Evolutionary conservation across 192 early-diverging fungal species (phyloP), one percentile per base, ranked within the genome.

Genomic region (Coemansia sp.): DNA sequence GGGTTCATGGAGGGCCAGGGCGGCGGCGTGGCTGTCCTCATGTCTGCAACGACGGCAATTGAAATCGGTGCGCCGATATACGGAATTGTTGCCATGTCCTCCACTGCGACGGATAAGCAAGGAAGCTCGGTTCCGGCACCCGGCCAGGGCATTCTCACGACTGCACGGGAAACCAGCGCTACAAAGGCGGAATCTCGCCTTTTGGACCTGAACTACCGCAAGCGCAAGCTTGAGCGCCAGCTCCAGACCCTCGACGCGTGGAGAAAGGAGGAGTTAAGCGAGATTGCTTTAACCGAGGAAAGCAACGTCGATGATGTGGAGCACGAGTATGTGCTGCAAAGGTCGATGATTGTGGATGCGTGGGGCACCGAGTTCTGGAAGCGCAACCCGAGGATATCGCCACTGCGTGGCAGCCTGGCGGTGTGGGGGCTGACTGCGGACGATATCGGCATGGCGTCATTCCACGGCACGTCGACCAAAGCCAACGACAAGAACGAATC

Each of bases 401-500:
- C 94, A 46, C 67, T 97, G 31, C 92, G 94, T 49, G 95, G 91
- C 64, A 91, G 88, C 24, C 81, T 97, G 31, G 90, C 92, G 14
- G 84, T 85, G 8, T 97, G 86, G 73, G 93, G 93, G 25, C 75
- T 97, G 56, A 92, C 85, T 27, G 82, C 92, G 35, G 92, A 97
- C 72, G 94, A 97, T 71, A 91, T 97, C 76, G 88, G 90, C 46
- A 85, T 94, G 47, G 90, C 89, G 12, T 95, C 93, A 14, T 95
- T 97, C 91, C 94, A 97, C 71, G 94, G 93, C 53, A 97, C 94
- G 18, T 88, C 88, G 40, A 97, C 94, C 53, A 87, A 90, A 72
- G 94, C 94, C 45, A 97, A 95, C 80, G 94, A 97, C 77, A 89
- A 92, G 83, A 97, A 97, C 81, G 94, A 97, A 71, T 95, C 94